These are phyloP conservation scores for Aspergillus quadricinctus DNA, from an alignment of 2,329 filamentous ascomycete genomes.

Conservation along the genomic window DNA sequence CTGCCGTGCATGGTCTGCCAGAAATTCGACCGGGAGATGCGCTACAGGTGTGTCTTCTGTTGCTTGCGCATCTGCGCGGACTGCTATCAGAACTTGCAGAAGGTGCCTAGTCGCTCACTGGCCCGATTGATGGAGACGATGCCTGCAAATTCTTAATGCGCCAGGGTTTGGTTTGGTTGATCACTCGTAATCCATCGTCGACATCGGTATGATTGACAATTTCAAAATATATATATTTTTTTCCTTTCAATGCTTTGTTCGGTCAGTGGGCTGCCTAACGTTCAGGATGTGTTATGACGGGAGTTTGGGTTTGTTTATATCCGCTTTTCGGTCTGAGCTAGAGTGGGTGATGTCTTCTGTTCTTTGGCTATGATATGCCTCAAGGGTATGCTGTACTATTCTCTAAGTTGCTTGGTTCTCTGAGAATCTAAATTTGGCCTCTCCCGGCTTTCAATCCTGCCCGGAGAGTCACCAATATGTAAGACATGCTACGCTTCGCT, in stretches of 20 bases:
- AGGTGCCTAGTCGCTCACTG: constrained; percentile 30
- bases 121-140: constrained; percentile 27
- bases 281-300: constrained; percentile 10
- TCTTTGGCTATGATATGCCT: neutral
- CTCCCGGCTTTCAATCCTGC: too few species aligned
- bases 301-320: constrained; percentile 5
- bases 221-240: neutral
- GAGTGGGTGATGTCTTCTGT: constrained; percentile 4
- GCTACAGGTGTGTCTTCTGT: constrained; percentile 40
- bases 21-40: constrained; percentile 33
- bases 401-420: neutral
- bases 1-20: constrained; percentile 43
- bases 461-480: neutral
- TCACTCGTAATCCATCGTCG: neutral
- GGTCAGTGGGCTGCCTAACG: neutral
- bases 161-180: neutral
- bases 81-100: constrained; percentile 33
- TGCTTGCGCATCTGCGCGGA: constrained; percentile 36
- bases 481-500: too few species aligned
- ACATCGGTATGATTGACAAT: neutral
- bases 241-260: neutral
- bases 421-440: constrained; percentile 2
- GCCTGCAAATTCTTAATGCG: neutral
- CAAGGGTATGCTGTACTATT: neutral
- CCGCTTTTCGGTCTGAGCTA: neutral